Evolutionary conservation across 164 flowering plant species (phyloP), one percentile per base, ranked within the genome.

Genomic region (Liriodendron chinense): DNA sequence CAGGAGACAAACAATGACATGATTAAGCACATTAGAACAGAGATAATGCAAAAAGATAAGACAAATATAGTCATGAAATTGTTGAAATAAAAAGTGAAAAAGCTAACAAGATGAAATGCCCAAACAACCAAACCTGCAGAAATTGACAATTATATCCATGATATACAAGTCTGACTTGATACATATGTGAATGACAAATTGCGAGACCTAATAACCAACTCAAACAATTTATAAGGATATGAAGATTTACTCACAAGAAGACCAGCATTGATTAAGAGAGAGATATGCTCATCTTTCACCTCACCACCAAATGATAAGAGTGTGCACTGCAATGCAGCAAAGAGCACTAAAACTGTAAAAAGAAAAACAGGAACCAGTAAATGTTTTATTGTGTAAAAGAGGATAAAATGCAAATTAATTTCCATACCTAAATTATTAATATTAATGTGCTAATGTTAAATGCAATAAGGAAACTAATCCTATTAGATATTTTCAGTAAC

Each of bases 251-350:
- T 89, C 80, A 96, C 99, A 81, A 96, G 90, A 76, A 94, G 87
- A 64, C 98, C 98, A 70, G 94, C 91, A 81, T 89, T 94, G 65
- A 96, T 92, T 64, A 96, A 80, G 59, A 89, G 87, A 75, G 98
- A 86, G 65, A 94, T 80, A 75, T 94, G 94, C 18, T 82, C 87
- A 77, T 96, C 98, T 79, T 86, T 91, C 83, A 94, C 93, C 79
- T 79, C 86, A 78, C 97, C 99, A 26, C 97, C 97, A 69, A 78
- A 72, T 68, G 98, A 86, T 76, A 92, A 82, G 61, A 96, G 94
- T 61, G 86, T 83, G 71, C 87, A 88, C 99, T 94, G 88, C 86
- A 81, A 82, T 72, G 78, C 83, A 83, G 74, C 72, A 83, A 86
- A 81, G 26, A 61, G 71, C 24, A 79, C 61, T 74, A 75, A 79